phyloP scores from a whole-genome alignment of 2,329 filamentous ascomycete species.

The Alternaria rosae region DNA sequence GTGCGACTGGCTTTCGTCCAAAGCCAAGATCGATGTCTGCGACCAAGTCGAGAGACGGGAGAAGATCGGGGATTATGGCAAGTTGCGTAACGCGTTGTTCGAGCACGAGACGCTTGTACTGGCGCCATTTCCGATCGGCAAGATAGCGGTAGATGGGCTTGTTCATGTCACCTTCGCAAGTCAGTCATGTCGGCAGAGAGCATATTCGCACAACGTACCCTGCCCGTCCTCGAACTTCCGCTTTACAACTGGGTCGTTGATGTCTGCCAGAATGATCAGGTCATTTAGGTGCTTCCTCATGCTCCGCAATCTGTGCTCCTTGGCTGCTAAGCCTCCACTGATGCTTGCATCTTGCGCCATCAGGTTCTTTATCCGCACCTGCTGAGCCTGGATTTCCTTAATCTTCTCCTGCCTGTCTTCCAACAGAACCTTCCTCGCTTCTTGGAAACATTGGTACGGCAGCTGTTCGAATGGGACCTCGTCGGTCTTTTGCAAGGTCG shows the following conservation, averaged over 20 bases:
- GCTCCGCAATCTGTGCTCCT: constrained; percentile 71
- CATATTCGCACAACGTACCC: constrained; percentile 63
- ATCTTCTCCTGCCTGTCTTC: constrained; percentile 85
- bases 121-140: constrained; percentile 85
- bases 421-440: constrained; percentile 83
- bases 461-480: constrained; percentile 89
- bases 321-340: constrained; percentile 68
- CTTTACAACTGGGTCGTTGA: constrained; percentile 94
- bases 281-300: constrained; percentile 76
- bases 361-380: constrained; percentile 72
- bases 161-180: constrained; percentile 81
- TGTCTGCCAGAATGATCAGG: constrained; percentile 88
- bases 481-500: constrained; percentile 60
- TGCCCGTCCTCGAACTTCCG: constrained; percentile 90
- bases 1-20: constrained; percentile 70
- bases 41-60: constrained; percentile 78
- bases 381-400: constrained; percentile 71
- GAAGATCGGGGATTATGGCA: constrained; percentile 84
- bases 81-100: constrained; percentile 87
- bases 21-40: constrained; percentile 86
- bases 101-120: constrained; percentile 79
- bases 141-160: constrained; percentile 95
- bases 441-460: constrained; percentile 97
- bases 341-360: constrained; percentile 65
- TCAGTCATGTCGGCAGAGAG: constrained; percentile 9